phyloP scores from a whole-genome alignment of 345 rosid species.

The Pseudoturritis turrita region DNA sequence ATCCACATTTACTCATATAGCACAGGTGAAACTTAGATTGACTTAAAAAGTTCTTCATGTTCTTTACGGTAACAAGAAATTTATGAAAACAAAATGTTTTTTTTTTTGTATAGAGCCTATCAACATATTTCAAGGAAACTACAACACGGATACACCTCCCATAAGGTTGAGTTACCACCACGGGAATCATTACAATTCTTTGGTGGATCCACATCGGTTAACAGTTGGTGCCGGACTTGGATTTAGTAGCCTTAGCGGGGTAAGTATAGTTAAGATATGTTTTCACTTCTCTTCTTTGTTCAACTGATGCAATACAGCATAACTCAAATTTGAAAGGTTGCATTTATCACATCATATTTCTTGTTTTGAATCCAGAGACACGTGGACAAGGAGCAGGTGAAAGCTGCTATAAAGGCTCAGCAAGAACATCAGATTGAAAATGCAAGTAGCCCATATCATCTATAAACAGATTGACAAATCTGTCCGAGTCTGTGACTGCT shows the following conservation, averaged over 20 bases:
- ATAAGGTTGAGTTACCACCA: conserved; percentile 87
- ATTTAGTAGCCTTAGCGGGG: conserved; percentile 91
- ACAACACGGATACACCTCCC: conserved; percentile 88
- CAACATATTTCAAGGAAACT: conserved; percentile 92
- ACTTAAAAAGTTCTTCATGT: background rate
- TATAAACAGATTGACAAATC: background rate
- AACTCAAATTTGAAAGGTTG: background rate
- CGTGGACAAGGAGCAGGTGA: conserved; percentile 87
- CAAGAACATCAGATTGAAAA: conserved; percentile 96
- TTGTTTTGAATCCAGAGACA: conserved; percentile 53
- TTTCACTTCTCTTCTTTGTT: background rate
- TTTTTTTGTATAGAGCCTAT: conserved; percentile 62
- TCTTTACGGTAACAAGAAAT: background rate
- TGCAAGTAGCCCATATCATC: conserved; percentile 38
- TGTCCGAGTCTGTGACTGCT: background rate
- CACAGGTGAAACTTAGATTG: conserved; percentile 54
- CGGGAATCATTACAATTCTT: conserved; percentile 95
- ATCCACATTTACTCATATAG: conserved; percentile 92
- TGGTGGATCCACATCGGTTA: conserved; percentile 84
- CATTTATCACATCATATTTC: background rate
- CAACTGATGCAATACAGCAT: background rate
- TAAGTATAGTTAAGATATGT: conserved; percentile 21
- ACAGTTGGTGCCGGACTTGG: conserved; percentile 98
- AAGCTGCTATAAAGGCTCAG: conserved; percentile 99
- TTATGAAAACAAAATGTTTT: background rate